Evolutionary conservation across 345 rosid genomes (phyloP).

Genomic region (Lumnitzera racemosa): DNA sequence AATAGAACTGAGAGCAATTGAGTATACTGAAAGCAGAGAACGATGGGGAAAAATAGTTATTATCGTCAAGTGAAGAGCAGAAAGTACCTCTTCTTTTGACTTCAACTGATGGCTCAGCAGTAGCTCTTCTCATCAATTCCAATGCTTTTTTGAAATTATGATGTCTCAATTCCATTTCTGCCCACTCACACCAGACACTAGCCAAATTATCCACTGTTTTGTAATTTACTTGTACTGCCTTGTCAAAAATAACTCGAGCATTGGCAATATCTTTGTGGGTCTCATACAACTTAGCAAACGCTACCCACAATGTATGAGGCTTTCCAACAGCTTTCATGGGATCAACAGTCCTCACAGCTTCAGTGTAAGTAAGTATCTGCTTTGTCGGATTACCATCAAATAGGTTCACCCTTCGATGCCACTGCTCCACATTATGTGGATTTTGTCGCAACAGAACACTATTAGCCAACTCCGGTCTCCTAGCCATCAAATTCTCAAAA

Average conservation of each 20-base stretch:
- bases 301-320: constrained; percentile 84
- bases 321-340: constrained; percentile 30
- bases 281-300: constrained; percentile 88
- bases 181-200: constrained; percentile 96
- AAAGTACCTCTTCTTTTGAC: constrained; percentile 73
- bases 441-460: constrained; percentile 91
- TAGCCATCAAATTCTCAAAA: constrained; percentile 63
- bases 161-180: constrained; percentile 94
- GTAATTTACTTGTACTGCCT: constrained; percentile 95
- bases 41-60: constrained; percentile 12
- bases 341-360: constrained; percentile 33
- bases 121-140: constrained; percentile 87
- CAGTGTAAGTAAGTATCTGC: constrained; percentile 24
- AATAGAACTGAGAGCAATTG: constrained; percentile 30
- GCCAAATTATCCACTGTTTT: constrained; percentile 89
- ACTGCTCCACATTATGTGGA: constrained; percentile 98
- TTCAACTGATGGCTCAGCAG: constrained; percentile 96
- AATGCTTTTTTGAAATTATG: constrained; percentile 79
- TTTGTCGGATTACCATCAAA: constrained; percentile 83
- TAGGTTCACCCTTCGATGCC: constrained; percentile 91
- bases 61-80: not conserved
- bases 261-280: constrained; percentile 69
- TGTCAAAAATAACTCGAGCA: constrained; percentile 88
- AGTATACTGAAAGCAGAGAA: not conserved
- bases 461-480: constrained; percentile 89